Percentiles rank a stretch among this genome's conserved stretches.
Conservation (phyloP, 202 grass and related monocot species). For the Saccharum hybrid region DNA sequence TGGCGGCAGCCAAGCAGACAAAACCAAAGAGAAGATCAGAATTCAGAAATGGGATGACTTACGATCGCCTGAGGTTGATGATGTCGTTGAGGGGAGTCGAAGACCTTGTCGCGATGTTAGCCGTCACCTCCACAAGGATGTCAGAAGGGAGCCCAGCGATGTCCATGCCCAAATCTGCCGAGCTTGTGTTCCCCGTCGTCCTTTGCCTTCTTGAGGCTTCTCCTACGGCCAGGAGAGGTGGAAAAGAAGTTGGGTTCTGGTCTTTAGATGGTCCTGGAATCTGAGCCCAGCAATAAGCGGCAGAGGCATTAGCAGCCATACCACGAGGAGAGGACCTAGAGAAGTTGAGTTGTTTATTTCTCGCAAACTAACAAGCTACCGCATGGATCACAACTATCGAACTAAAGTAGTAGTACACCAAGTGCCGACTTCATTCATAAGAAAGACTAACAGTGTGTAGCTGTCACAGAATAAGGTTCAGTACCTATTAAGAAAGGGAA, state of each 20-base stretch:
- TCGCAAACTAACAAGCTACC: constrained; percentile 8
- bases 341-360: constrained; percentile 30
- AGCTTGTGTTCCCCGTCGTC: neutral
- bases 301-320: constrained; percentile 25
- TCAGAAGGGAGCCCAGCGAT: constrained; percentile 46
- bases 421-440: neutral
- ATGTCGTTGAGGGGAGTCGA: constrained; percentile 37
- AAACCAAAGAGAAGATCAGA: neutral
- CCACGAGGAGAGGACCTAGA: constrained; percentile 1
- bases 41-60: constrained; percentile 29
- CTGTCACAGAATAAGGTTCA: neutral
- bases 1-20: neutral
- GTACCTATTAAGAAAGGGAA: constrained; percentile 6
- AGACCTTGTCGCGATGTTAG: constrained; percentile 29
- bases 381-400: constrained; percentile 6
- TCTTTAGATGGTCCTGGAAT: constrained; percentile 42
- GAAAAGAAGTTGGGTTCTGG: constrained; percentile 44
- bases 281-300: constrained; percentile 28
- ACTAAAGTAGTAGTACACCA: constrained; percentile 7
- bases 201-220: constrained; percentile 42
- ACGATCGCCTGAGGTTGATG: constrained; percentile 50
- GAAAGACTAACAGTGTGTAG: constrained; percentile 2
- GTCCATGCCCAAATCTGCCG: constrained; percentile 27
- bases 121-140: constrained; percentile 51
- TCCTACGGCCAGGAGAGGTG: constrained; percentile 26